These are phyloP conservation scores for Raffaelea albimanens DNA, from an alignment of 2,329 filamentous ascomycete genomes.

Conservation along the genomic window DNA sequence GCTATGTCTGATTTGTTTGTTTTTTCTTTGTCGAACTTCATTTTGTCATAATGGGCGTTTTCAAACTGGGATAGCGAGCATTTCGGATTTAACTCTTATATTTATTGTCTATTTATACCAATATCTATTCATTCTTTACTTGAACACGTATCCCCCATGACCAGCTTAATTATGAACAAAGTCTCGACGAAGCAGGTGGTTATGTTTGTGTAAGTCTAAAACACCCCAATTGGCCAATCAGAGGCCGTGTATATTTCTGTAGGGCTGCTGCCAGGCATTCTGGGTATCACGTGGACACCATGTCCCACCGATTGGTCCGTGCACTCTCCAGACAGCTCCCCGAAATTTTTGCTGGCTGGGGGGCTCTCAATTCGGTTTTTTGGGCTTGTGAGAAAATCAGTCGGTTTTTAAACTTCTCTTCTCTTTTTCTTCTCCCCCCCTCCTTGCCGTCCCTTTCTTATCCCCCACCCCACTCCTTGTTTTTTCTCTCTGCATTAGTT, in stretches of 20 bases:
- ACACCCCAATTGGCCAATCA: no score
- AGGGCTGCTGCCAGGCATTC: no score
- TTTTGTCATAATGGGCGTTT: neutral
- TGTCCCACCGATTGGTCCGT: neutral
- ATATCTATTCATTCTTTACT: neutral
- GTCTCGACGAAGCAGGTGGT: no score
- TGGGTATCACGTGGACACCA: no score
- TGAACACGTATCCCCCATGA: neutral
- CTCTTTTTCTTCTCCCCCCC: neutral
- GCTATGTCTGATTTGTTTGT: neutral
- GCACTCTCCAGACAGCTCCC: neutral
- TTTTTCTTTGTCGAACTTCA: neutral
- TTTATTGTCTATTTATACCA: neutral
- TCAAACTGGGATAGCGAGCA: neutral
- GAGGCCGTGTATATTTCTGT: no score
- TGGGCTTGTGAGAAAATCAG: constrained; percentile 1
- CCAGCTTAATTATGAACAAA: neutral
- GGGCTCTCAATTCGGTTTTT: neutral
- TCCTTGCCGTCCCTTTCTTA: neutral
- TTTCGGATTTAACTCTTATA: neutral
- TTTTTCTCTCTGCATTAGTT: neutral
- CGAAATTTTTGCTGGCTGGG: constrained; percentile 5
- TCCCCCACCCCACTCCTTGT: neutral
- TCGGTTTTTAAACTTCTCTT: neutral
- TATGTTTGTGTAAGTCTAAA: no score